These are phyloP conservation scores for Jacaranda mimosifolia DNA, from an alignment of 257 asterid genomes.

Conservation along the genomic window DNA sequence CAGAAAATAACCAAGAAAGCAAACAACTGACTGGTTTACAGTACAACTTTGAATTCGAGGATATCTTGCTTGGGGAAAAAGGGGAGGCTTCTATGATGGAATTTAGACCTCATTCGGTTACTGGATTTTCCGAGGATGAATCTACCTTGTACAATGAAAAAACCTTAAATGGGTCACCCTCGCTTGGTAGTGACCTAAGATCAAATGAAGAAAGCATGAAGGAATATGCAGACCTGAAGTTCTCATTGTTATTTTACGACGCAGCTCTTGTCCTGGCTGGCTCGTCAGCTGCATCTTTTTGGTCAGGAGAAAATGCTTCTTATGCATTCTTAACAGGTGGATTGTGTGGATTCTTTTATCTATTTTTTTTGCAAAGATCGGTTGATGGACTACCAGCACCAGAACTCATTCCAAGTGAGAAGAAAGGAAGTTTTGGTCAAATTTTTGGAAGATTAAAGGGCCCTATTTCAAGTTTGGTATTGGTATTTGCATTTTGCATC, in stretches of 20 bases:
- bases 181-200: constrained; percentile 23
- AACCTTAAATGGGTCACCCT: constrained; percentile 31
- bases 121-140: constrained; percentile 55
- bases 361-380: constrained; percentile 72
- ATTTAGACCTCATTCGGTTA: constrained; percentile 62
- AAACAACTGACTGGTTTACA: constrained; percentile 40
- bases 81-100: constrained; percentile 76
- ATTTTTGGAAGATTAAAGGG: constrained; percentile 51
- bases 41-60: constrained; percentile 65
- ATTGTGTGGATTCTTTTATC: constrained; percentile 68
- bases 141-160: constrained; percentile 26
- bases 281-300: constrained; percentile 53
- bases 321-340: constrained; percentile 80
- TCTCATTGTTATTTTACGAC: constrained; percentile 75
- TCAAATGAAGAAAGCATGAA: constrained; percentile 83
- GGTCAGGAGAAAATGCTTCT: constrained; percentile 53
- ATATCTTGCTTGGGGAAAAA: constrained; percentile 77
- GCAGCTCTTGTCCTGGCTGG: constrained; percentile 64
- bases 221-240: constrained; percentile 73
- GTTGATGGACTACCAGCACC: constrained; percentile 68
- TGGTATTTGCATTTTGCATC: constrained; percentile 56
- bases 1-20: constrained; percentile 44
- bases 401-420: constrained; percentile 49
- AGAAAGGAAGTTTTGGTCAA: constrained; percentile 34
- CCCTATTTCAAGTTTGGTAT: constrained; percentile 44